phyloP scores from a whole-genome alignment of 805 yeast genomes.

The Pichia phayaonensis region DNA sequence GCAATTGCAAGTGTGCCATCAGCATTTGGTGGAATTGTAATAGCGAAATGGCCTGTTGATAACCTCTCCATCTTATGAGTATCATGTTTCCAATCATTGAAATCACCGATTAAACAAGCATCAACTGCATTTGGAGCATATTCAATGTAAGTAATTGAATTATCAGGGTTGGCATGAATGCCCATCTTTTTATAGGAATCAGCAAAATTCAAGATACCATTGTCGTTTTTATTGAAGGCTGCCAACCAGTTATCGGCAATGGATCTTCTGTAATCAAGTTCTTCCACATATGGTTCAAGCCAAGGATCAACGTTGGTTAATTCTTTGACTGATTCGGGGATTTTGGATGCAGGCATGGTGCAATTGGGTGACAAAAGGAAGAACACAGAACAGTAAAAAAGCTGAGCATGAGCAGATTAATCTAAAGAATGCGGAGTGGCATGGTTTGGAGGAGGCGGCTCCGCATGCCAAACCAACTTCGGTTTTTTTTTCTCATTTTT shows the following conservation, averaged over 20 bases:
- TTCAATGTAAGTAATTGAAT: constrained; percentile 59
- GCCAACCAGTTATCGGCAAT: constrained; percentile 58
- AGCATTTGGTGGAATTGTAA: constrained; percentile 45
- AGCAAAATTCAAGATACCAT: constrained; percentile 64
- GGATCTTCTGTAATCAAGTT: constrained; percentile 58
- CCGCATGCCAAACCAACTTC: neutral
- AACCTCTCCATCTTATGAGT: constrained; percentile 51
- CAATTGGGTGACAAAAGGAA: neutral
- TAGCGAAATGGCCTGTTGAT: constrained; percentile 63
- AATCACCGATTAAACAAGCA: constrained; percentile 86
- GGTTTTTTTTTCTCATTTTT: no score
- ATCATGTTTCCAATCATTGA: constrained; percentile 71
- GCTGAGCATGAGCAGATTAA: neutral
- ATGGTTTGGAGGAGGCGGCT: neutral
- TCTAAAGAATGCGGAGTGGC: neutral
- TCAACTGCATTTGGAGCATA: constrained; percentile 84
- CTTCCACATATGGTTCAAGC: constrained; percentile 71
- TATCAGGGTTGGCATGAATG: constrained; percentile 52
- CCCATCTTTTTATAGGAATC: constrained; percentile 74
- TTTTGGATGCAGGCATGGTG: constrained; percentile 1
- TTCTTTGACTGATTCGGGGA: constrained; percentile 37
- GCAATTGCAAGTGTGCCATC: constrained; percentile 58
- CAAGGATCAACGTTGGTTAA: constrained; percentile 78
- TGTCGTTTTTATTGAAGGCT: constrained; percentile 49
- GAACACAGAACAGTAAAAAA: neutral